phyloP scores from a whole-genome alignment of 2,329 filamentous ascomycete genomes.

The Colletotrichum caudatum region DNA sequence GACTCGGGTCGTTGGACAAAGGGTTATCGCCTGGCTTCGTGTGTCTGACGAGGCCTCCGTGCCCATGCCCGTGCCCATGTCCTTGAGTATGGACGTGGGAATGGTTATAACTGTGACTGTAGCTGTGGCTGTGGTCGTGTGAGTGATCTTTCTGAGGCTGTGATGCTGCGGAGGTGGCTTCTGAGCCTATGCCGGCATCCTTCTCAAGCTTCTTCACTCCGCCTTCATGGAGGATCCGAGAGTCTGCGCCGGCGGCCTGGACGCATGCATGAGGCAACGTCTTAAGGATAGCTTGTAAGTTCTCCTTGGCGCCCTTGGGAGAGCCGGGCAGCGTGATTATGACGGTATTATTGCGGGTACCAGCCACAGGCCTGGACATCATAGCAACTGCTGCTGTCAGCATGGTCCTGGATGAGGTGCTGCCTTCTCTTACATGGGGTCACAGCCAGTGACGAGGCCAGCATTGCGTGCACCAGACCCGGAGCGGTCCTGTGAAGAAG shows the following conservation, averaged over 20 bases:
- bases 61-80: constrained; percentile 67
- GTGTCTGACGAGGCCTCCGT: constrained; percentile 78
- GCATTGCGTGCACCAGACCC: constrained; percentile 95
- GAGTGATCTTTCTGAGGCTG: constrained; percentile 64
- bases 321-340: constrained; percentile 94
- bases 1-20: constrained; percentile 70
- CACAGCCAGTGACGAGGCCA: constrained; percentile 83
- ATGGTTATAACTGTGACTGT: constrained; percentile 66
- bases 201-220: constrained; percentile 86
- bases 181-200: constrained; percentile 74
- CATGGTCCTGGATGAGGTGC: neutral
- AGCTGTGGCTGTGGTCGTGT: constrained; percentile 52
- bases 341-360: constrained; percentile 82
- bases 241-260: constrained; percentile 87
- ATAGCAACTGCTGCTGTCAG: constrained; percentile 77
- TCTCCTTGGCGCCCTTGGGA: constrained; percentile 94
- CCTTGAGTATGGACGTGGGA: constrained; percentile 55
- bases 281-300: constrained; percentile 87
- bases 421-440: constrained; percentile 82
- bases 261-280: constrained; percentile 95
- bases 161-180: constrained; percentile 17
- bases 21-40: constrained; percentile 71
- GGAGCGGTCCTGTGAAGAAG: constrained; percentile 88
- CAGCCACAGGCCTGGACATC: constrained; percentile 95
- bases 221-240: constrained; percentile 81